Evolutionary conservation across 2,329 filamentous ascomycete species (phyloP).

Genomic region (Trichoderma oligosporum): DNA sequence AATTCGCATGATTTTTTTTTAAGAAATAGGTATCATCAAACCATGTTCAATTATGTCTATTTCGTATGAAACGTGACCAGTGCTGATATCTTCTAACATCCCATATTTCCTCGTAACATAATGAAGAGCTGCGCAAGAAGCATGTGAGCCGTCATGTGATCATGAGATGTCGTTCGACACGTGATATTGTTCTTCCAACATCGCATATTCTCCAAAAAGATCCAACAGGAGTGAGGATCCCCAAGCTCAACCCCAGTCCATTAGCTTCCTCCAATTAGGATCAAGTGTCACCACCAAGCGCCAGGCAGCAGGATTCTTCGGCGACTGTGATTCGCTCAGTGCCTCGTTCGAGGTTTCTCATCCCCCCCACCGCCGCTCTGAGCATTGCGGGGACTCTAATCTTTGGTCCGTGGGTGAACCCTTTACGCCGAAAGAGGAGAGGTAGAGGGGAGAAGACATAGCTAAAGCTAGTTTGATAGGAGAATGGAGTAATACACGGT

Average conservation of each 20-base stretch:
- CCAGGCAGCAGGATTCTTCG: conserved; percentile 20
- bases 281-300: background rate
- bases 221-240: background rate
- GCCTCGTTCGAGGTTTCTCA: background rate
- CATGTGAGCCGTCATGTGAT: conserved; percentile 7
- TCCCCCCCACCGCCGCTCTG: conserved; percentile 1
- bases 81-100: too few relatives aligned
- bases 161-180: background rate
- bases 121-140: background rate
- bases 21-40: background rate
- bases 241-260: conserved; percentile 10
- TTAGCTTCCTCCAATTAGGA: conserved; percentile 16
- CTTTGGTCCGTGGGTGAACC: background rate
- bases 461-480: background rate
- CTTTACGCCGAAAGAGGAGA: background rate
- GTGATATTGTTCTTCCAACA: background rate
- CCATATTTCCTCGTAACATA: too few relatives aligned
- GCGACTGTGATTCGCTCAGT: conserved; percentile 5
- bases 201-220: background rate
- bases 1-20: too few relatives aligned
- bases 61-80: too few relatives aligned
- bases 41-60: background rate
- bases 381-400: conserved; percentile 10
- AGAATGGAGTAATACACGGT: background rate
- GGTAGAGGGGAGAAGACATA: background rate